Evolutionary conservation across 805 yeast genomes (phyloP).

Genomic region (Candida insectorum): DNA sequence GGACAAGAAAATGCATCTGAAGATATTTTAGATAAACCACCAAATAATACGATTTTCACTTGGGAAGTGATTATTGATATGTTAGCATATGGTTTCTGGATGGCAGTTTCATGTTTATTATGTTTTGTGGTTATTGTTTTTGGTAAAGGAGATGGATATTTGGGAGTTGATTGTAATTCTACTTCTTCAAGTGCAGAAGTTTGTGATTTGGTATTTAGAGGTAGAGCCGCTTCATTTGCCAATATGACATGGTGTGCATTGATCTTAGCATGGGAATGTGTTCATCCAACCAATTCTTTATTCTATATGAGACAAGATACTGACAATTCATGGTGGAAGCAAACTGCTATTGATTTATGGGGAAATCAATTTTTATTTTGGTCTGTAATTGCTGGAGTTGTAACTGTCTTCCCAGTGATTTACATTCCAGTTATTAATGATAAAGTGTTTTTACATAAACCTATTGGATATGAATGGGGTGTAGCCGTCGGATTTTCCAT

Average conservation of each 20-base stretch:
- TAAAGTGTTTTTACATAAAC: constrained; percentile 36
- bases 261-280: constrained; percentile 39
- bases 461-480: constrained; percentile 40
- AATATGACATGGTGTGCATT: constrained; percentile 42
- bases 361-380: constrained; percentile 35
- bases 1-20: constrained; percentile 47
- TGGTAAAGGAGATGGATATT: constrained; percentile 37
- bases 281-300: constrained; percentile 33
- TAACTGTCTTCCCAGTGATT: constrained; percentile 37
- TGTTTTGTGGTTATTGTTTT: constrained; percentile 35
- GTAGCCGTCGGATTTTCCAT: constrained; percentile 29
- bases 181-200: constrained; percentile 15
- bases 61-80: constrained; percentile 40
- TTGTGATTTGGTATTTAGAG: constrained; percentile 34
- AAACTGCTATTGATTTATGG: constrained; percentile 33
- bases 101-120: constrained; percentile 40
- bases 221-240: constrained; percentile 37
- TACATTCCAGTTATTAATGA: constrained; percentile 39
- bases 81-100: constrained; percentile 39
- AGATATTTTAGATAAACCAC: constrained; percentile 36
- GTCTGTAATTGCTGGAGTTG: constrained; percentile 33
- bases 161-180: constrained; percentile 35
- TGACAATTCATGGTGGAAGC: constrained; percentile 35
- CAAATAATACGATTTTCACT: constrained; percentile 36
- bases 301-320: constrained; percentile 36